Evolutionary conservation across 331 rosid genomes (phyloP).

Genomic region (Telfairia occidentalis): DNA sequence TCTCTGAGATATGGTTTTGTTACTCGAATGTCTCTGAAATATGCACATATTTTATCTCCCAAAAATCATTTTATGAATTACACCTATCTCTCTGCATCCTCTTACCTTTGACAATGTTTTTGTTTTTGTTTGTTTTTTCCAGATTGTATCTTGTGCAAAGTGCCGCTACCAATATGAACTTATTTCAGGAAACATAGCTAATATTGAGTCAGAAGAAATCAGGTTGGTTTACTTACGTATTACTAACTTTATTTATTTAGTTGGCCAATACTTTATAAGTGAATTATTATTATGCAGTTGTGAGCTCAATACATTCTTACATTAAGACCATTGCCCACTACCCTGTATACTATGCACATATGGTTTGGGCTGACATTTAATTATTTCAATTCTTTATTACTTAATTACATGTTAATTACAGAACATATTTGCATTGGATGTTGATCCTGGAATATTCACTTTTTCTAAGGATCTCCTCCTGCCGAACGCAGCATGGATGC

Average conservation of each 20-base stretch:
- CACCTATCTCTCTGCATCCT: neutral
- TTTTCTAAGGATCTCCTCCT: conserved; percentile 98
- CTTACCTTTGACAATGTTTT: conserved; percentile 12
- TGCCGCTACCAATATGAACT: conserved; percentile 90
- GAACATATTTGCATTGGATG: conserved; percentile 41
- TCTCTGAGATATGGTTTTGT: neutral
- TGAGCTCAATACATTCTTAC: neutral
- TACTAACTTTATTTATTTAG: neutral
- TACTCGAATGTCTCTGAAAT: neutral
- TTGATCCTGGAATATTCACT: conserved; percentile 88
- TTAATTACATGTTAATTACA: conserved; percentile 18
- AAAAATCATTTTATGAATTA: neutral
- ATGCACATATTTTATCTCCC: neutral
- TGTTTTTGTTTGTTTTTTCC: conserved; percentile 22
- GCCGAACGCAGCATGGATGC: conserved; percentile 99
- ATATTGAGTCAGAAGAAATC: conserved; percentile 86
- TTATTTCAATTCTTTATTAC: neutral
- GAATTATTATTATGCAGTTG: neutral
- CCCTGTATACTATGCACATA: neutral
- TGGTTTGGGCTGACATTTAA: neutral
- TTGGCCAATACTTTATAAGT: neutral
- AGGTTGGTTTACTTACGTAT: conserved; percentile 45
- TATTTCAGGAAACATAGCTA: conserved; percentile 66
- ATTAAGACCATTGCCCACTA: neutral
- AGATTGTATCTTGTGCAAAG: conserved; percentile 82